Evolutionary conservation across 1,139 yeast genomes (phyloP).

Genomic region (Pichia sp.): DNA sequence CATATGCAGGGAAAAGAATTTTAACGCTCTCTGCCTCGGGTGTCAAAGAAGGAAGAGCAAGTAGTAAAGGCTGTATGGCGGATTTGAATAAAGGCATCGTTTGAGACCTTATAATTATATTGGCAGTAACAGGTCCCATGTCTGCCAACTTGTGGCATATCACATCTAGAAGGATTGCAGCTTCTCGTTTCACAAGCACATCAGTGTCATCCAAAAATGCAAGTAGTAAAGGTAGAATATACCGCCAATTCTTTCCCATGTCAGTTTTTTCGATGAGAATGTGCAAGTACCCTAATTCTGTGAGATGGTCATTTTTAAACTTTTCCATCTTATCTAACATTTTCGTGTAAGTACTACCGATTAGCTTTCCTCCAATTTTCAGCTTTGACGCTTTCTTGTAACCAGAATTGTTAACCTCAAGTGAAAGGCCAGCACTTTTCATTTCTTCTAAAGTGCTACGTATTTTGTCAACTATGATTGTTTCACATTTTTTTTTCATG

Average conservation of each 20-base stretch:
- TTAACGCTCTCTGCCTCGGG: slow-evolving; percentile 21
- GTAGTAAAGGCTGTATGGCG: slow-evolving; percentile 25
- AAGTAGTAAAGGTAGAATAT: slow-evolving; percentile 25
- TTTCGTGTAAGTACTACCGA: slow-evolving; percentile 21
- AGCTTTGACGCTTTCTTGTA: slow-evolving; percentile 7
- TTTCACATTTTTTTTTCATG: not conserved
- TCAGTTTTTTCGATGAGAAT: slow-evolving; percentile 14
- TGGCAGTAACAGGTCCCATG: slow-evolving; percentile 4
- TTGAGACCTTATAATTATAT: slow-evolving; percentile 24
- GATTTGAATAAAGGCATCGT: slow-evolving; percentile 23
- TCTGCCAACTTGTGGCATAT: slow-evolving; percentile 14
- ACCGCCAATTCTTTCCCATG: slow-evolving; percentile 26
- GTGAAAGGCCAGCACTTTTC: not conserved
- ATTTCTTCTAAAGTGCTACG: not conserved
- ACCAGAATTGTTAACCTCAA: slow-evolving; percentile 14
- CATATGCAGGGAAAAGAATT: slow-evolving; percentile 25
- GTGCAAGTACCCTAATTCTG: slow-evolving; percentile 20
- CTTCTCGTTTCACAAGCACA: slow-evolving; percentile 23
- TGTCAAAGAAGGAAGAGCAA: slow-evolving; percentile 29
- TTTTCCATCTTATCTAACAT: slow-evolving; percentile 19
- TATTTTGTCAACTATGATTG: not conserved
- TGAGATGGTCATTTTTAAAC: slow-evolving; percentile 21
- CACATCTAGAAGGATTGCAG: slow-evolving; percentile 16
- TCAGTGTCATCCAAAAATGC: slow-evolving; percentile 29
- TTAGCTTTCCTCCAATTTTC: slow-evolving; percentile 16